Evolutionary conservation across 2,329 filamentous ascomycete species (phyloP).

Genomic region (Colletotrichum trifolii): DNA sequence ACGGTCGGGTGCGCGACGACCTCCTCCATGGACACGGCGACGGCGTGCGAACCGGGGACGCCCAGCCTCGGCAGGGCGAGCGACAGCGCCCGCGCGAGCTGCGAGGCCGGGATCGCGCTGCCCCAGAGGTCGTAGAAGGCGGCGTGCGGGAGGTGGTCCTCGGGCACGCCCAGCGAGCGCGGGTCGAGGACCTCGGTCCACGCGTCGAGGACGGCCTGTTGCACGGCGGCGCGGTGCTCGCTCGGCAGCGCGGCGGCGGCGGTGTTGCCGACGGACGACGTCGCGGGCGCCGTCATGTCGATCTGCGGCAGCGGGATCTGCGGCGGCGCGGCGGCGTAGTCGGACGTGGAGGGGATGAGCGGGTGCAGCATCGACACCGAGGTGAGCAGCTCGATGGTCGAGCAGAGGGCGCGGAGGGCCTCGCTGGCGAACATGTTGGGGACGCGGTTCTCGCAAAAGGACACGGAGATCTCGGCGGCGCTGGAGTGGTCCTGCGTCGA

Average conservation of each 20-base stretch:
- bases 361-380: constrained; percentile 59
- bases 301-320: constrained; percentile 54
- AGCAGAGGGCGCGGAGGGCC: constrained; percentile 57
- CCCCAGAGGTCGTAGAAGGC: constrained; percentile 64
- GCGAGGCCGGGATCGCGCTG: constrained; percentile 59
- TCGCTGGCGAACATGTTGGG: constrained; percentile 54
- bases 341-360: constrained; percentile 54
- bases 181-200: constrained; percentile 60
- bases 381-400: constrained; percentile 58
- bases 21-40: constrained; percentile 58
- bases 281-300: constrained; percentile 39
- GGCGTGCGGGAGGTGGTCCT: constrained; percentile 55
- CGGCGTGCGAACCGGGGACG: constrained; percentile 50
- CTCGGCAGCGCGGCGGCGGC: constrained; percentile 48
- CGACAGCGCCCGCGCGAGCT: constrained; percentile 58
- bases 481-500: constrained; percentile 52
- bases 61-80: constrained; percentile 51
- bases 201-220: constrained; percentile 53
- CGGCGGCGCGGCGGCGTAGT: constrained; percentile 51
- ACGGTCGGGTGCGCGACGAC: constrained; percentile 63
- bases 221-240: constrained; percentile 53
- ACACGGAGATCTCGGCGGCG: constrained; percentile 55
- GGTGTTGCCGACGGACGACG: constrained; percentile 37
- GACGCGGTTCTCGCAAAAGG: constrained; percentile 58
- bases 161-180: constrained; percentile 49